phyloP scores from a whole-genome alignment of 2,329 filamentous ascomycete genomes.

The Colletotrichum higginsianum region DNA sequence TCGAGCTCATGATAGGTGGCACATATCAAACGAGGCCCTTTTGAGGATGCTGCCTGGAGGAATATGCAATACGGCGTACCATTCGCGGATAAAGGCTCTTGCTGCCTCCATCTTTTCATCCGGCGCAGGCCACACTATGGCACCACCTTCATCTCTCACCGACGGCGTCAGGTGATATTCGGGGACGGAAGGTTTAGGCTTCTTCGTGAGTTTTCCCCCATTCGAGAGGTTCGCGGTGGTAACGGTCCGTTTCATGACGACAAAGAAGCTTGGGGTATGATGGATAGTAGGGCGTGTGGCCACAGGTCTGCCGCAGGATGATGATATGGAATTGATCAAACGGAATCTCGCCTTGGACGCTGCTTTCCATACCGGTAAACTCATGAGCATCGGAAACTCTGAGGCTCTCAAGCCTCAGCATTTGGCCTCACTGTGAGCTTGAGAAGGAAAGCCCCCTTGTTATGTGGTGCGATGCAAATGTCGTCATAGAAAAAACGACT shows the following conservation, averaged over 20 bases:
- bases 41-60: too few species aligned
- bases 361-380: neutral
- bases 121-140: conserved; percentile 74
- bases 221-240: conserved; percentile 10
- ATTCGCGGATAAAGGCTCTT: conserved; percentile 69
- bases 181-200: conserved; percentile 48
- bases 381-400: neutral
- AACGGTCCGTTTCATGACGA: conserved; percentile 30
- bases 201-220: conserved; percentile 6
- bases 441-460: neutral
- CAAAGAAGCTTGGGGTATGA: neutral
- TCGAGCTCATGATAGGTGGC: neutral
- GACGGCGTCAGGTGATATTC: conserved; percentile 62
- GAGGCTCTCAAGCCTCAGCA: neutral
- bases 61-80: conserved; percentile 56
- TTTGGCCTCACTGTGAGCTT: too few species aligned
- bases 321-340: neutral
- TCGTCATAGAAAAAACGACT: conserved; percentile 19
- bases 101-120: conserved; percentile 68
- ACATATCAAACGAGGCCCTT: too few species aligned
- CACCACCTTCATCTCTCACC: conserved; percentile 59
- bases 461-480: neutral
- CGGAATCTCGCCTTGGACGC: neutral
- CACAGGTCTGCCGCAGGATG: neutral
- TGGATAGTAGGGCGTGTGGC: neutral